Base-by-base conservation (phyloP, 2,329 filamentous ascomycete genomes). In the Tolypocladium guangdongense region DNA sequence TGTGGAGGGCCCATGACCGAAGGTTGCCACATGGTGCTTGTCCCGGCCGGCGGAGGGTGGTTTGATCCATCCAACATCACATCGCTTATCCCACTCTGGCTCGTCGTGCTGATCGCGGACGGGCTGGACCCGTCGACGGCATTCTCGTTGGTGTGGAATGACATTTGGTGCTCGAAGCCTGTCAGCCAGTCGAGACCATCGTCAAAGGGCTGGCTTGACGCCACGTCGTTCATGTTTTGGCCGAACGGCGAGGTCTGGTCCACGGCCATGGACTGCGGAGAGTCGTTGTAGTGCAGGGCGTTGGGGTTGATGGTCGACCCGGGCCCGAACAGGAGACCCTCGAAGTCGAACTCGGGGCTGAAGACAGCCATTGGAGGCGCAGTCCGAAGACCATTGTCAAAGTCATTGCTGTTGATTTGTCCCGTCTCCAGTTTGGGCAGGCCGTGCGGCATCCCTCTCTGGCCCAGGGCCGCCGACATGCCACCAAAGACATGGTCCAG, bases 111-210 rank as follows among this genome's bases (percentile, higher is more conserved):
- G 68, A 97, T 92, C 48, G 90, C 90, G 10, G 93, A 97, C 18
- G 93, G 93, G 16, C 93, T 97, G 12, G 93, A 97, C 55, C 88
- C 90, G 63, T 96, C 92, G 52, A 96, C 81, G 32, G 88, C 90
- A 59, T 84, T 86, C 61, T 96, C 90, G 63, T 86, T 87, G 53
- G 76, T 73, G 61, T 78, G 78, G 66, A 90, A 84, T 8, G 81
- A 81, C 76, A 92, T 82, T 47, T 87, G 82, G 63, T 86, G 82
- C 58, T 93, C 89, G 66, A 95, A 88, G 24, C 87, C 87, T 55
- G 85, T 85, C 58, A 82, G 64, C 90, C 90, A 97, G 62, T 90
- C 87, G 66, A 93, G 89, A 60, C 77, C 81, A 59, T 92, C 87
- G 51, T 96, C 90, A 59, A 86, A 71, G n/a, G 77, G 72, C 59